These are phyloP conservation scores for Ophiostoma tasmaniense DNA, from an alignment of 2,329 filamentous ascomycete species.

Conservation along the genomic window DNA sequence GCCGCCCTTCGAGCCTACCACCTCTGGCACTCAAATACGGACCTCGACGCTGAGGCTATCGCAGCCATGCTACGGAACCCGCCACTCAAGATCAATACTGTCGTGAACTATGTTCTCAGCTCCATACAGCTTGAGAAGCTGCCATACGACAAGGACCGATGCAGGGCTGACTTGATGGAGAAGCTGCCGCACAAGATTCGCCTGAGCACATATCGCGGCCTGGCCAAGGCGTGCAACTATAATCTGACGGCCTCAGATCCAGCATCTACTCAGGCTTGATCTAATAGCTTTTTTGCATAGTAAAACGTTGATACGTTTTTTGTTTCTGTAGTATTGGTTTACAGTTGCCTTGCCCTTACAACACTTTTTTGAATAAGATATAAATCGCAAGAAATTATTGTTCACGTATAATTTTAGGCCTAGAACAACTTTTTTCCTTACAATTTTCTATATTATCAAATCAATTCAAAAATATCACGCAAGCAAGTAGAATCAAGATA, in stretches of 20 bases:
- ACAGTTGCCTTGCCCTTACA: neutral
- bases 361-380: too few relatives aligned
- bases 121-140: conserved; percentile 44
- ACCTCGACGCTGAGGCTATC: conserved; percentile 40
- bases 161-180: conserved; percentile 38
- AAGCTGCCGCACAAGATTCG: conserved; percentile 25
- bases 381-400: too few relatives aligned
- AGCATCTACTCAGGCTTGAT: neutral
- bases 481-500: neutral
- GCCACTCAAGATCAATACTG: conserved; percentile 48
- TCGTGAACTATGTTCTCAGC: conserved; percentile 51
- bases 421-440: neutral
- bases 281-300: neutral
- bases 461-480: neutral
- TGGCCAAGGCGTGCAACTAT: conserved; percentile 24
- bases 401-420: neutral
- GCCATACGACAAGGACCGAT: conserved; percentile 38
- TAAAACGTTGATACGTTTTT: neutral
- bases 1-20: conserved; percentile 50
- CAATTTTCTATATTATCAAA: too few relatives aligned
- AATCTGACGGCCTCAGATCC: neutral
- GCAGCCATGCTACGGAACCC: conserved; percentile 51
- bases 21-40: conserved; percentile 50
- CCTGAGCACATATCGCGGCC: conserved; percentile 23
- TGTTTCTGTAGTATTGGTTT: neutral